phyloP scores from a whole-genome alignment of 208 protist genomes.

The Acanthamoeba lenticulata region DNA sequence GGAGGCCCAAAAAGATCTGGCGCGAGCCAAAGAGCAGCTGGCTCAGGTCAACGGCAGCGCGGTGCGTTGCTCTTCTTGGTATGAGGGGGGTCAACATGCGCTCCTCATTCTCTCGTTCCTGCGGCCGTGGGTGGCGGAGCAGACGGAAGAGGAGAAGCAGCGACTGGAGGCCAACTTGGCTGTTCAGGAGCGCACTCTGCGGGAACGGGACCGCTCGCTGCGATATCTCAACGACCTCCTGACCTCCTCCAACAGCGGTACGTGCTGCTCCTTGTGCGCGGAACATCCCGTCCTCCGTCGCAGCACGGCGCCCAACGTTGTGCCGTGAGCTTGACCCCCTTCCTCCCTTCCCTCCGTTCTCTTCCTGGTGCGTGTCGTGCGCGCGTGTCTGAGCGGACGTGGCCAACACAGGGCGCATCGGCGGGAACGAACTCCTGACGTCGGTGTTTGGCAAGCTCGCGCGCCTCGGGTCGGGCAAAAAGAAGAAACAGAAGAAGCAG shows the following conservation, averaged over 20 bases:
- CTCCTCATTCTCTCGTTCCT: no score
- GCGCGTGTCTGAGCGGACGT: neutral
- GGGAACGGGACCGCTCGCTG: neutral
- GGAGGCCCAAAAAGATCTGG: neutral
- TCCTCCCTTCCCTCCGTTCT: no score
- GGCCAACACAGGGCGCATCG: neutral
- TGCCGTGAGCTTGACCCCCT: no score
- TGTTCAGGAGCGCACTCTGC: neutral
- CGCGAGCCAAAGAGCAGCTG: neutral
- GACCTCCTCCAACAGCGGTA: neutral
- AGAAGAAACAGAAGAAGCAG: neutral
- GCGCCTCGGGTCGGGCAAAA: neutral
- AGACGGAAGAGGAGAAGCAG: neutral
- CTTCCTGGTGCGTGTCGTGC: neutral
- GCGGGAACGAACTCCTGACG: neutral
- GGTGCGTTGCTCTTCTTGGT: neutral
- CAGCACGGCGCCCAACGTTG: no score
- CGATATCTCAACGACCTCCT: neutral
- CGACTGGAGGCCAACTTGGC: neutral
- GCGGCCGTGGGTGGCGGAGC: no score
- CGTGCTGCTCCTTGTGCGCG: neutral
- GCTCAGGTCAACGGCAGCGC: neutral
- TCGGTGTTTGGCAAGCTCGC: conserved; percentile 18
- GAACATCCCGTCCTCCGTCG: no score
- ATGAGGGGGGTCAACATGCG: no score